A percentile compares a stretch with the other conserved stretches of the same genome.
Evolutionary conservation across 345 rosid species (phyloP).

Genomic region (Aquilaria sinensis): DNA sequence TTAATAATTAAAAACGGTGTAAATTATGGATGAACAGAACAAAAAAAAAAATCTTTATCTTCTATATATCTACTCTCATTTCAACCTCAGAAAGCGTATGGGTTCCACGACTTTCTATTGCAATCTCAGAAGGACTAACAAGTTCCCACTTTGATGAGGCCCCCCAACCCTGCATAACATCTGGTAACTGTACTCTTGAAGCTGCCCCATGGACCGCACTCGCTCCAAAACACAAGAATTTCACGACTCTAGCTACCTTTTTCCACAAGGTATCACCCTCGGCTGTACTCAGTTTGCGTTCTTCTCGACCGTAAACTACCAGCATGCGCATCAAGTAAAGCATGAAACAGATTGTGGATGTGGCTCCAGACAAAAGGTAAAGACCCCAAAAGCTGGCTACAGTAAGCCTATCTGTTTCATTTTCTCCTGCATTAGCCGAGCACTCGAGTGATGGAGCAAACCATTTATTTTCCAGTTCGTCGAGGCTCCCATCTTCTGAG

Average conservation of each 20-base stretch:
- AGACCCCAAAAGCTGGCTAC: constrained; percentile 44
- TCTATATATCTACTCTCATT: background rate
- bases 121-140: constrained; percentile 1
- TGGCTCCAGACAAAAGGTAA: constrained; percentile 23
- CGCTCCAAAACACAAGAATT: constrained; percentile 10
- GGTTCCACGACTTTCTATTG: background rate
- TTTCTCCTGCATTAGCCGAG: constrained; percentile 5
- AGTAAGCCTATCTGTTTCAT: constrained; percentile 21
- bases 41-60: background rate
- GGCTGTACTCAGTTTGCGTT: background rate
- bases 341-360: constrained; percentile 34
- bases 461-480: constrained; percentile 25
- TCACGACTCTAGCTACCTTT: constrained; percentile 9
- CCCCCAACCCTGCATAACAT: constrained; percentile 6
- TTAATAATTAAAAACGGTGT: too few relatives aligned
- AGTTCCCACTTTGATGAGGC: constrained; percentile 9
- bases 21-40: too few relatives aligned
- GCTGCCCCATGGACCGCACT: background rate
- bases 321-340: constrained; percentile 13
- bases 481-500: constrained; percentile 32
- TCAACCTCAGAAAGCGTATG: constrained; percentile 7
- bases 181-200: background rate
- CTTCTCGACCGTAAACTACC: constrained; percentile 3
- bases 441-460: constrained; percentile 21
- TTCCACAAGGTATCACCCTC: constrained; percentile 13